These are phyloP conservation scores for Conringia planisiliqua DNA, from an alignment of 345 rosid genomes.

Conservation along the genomic window DNA sequence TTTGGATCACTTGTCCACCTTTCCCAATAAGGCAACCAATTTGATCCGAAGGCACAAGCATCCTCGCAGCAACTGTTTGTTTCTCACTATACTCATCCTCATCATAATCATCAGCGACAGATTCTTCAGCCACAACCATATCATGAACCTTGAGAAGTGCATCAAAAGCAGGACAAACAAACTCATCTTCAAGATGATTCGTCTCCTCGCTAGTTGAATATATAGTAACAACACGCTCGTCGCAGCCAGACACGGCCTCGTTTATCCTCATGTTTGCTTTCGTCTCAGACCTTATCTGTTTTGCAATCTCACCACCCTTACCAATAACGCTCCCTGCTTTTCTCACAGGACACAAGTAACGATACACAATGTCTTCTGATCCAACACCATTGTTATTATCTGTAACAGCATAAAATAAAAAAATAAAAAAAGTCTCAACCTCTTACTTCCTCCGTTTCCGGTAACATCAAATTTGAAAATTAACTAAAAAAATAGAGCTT, in stretches of 20 bases:
- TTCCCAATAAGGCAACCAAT: constrained; percentile 72
- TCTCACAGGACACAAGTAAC: constrained; percentile 53
- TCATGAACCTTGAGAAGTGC: constrained; percentile 64
- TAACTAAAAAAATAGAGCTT: constrained; percentile 14
- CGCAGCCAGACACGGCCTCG: constrained; percentile 51
- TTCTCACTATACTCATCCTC: constrained; percentile 46
- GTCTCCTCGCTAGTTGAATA: constrained; percentile 57
- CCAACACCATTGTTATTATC: constrained; percentile 42
- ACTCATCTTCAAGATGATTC: constrained; percentile 42
- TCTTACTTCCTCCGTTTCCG: constrained; percentile 35
- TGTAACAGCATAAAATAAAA: constrained; percentile 38
- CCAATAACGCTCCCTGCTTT: constrained; percentile 69
- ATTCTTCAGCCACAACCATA: constrained; percentile 45
- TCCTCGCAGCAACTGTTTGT: constrained; percentile 41
- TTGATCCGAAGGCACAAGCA: constrained; percentile 72
- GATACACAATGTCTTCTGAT: constrained; percentile 54
- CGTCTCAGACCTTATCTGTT: constrained; percentile 56
- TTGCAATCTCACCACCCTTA: constrained; percentile 61
- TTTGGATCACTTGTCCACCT: constrained; percentile 66
- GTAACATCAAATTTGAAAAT: constrained; percentile 26
- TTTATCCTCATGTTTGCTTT: constrained; percentile 52
- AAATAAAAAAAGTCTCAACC: too few relatives aligned
- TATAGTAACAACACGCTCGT: constrained; percentile 59
- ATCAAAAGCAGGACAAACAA: constrained; percentile 60
- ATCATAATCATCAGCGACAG: constrained; percentile 35